Base-by-base conservation (phyloP, 768 basidiomycete genomes). In the Hygrophorus russula region DNA sequence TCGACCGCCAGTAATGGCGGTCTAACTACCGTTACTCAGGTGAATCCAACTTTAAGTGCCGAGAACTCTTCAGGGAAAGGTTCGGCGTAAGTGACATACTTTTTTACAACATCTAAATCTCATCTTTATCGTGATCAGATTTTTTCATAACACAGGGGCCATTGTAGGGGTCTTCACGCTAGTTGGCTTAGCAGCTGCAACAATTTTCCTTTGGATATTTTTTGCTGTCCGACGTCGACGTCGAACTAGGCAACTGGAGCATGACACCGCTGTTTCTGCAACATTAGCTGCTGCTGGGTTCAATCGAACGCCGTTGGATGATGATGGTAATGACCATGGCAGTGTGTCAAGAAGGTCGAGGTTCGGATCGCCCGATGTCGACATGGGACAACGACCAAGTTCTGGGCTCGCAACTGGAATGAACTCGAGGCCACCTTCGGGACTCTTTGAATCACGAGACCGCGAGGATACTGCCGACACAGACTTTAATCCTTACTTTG, bases 141-240 rank as follows among this genome's bases (percentile, higher is more conserved):
- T 96, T 66, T 93, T 94, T 62, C 59, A 60, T 39, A 87, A 94
- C 56, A 85, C 82, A 17, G 90, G 90, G 14, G 93, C 91, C 9
- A 91, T 97, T 2, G 83, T 83, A 1, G 94, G 87, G 36, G 86
- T 91, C 6, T 98, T 96, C 53, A 76, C 89, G 31, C 78, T 91
- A 12, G 86, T 93, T 13, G 93, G 91, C 20, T 69, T 98, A 14
- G 81, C 87, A 3, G 78, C 65, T 20, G 79, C 74, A 15, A 77
- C 71, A 38, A 87, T 77, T 43, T 53, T 78, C 32, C 66, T 87
- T 38, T 86, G 76, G 72, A 67, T 82, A 44, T 60, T 84, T 50
- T 85, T 87, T 56, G 80, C 76, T 40, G 57, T 84, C 43, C 77
- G 78, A 18, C 73, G 82, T 38, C 74, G 80, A 47, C 72, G 80